Evolutionary conservation across 257 asterid genomes (phyloP).

Genomic region (Nicotiana attenuata): DNA sequence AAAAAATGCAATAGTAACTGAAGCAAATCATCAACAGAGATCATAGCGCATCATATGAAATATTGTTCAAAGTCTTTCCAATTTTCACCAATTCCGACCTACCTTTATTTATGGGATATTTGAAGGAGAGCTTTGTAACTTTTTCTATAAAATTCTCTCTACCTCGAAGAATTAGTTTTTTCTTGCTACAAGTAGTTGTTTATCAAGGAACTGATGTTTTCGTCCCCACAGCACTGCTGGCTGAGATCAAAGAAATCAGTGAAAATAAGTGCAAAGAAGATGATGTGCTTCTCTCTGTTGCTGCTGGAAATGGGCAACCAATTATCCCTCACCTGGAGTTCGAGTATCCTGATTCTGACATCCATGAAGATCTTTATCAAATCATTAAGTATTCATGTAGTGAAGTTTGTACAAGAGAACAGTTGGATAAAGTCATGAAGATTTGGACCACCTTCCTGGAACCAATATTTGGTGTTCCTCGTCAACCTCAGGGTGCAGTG

Average conservation of each 20-base stretch:
- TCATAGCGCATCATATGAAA: neutral
- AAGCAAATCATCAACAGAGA: too few species aligned
- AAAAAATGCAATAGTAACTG: too few species aligned
- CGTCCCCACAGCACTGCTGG: constrained; percentile 52
- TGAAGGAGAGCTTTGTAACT: too few species aligned
- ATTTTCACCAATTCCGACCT: too few species aligned
- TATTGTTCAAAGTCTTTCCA: neutral
- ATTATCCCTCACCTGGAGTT: constrained; percentile 57
- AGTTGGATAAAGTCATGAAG: constrained; percentile 60
- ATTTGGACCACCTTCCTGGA: constrained; percentile 80
- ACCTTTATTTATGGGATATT: too few species aligned
- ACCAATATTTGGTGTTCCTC: constrained; percentile 60
- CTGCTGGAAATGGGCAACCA: constrained; percentile 63
- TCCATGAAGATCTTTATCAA: constrained; percentile 79
- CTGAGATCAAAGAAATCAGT: constrained; percentile 68
- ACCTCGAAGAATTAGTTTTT: too few species aligned
- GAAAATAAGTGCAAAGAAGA: constrained; percentile 57
- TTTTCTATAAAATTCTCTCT: too few species aligned
- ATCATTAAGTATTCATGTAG: constrained; percentile 69
- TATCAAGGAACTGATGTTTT: constrained; percentile 15
- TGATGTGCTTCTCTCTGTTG: constrained; percentile 47
- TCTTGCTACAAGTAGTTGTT: neutral
- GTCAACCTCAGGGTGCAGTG: constrained; percentile 33
- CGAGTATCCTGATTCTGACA: constrained; percentile 62
- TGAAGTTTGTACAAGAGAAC: constrained; percentile 82